Evolutionary conservation across 768 basidiomycete species (phyloP).

Genomic region (Agrocybe praecox): DNA sequence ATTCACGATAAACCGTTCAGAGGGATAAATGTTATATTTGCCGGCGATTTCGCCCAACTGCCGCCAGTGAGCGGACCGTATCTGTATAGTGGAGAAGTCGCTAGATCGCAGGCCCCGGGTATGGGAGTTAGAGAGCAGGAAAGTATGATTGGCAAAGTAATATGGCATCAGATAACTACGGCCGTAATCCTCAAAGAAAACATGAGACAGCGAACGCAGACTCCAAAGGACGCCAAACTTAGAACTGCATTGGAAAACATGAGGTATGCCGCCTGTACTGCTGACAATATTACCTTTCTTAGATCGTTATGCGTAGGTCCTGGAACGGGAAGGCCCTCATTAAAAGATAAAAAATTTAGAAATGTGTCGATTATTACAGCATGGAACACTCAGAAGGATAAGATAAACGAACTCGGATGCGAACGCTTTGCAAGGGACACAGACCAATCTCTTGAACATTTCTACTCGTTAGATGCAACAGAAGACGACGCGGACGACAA

Average conservation of each 20-base stretch:
- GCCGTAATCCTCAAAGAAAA: conserved; percentile 36
- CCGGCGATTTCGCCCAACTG: conserved; percentile 48
- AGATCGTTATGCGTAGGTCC: conserved; percentile 22
- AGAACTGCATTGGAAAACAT: conserved; percentile 31
- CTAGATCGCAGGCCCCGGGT: not conserved
- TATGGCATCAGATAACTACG: conserved; percentile 36
- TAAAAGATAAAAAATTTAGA: conserved; percentile 18
- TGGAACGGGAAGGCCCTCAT: conserved; percentile 11
- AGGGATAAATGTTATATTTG: conserved; percentile 42
- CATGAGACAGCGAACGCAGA: conserved; percentile 29
- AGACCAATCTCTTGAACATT: conserved; percentile 21
- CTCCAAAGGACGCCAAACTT: conserved; percentile 24
- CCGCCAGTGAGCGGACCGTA: conserved; percentile 27
- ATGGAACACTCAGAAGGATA: conserved; percentile 31
- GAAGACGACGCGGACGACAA: not conserved
- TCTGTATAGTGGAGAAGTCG: not conserved
- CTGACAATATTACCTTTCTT: conserved; percentile 26
- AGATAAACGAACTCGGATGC: conserved; percentile 28
- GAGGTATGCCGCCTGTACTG: conserved; percentile 32
- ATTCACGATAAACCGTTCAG: conserved; percentile 27
- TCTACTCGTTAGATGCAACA: conserved; percentile 25
- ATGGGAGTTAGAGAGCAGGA: conserved; percentile 15
- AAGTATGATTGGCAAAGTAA: conserved; percentile 21
- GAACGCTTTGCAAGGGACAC: conserved; percentile 30
- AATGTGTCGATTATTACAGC: conserved; percentile 36